Base-by-base conservation (phyloP, 1,284 basidiomycete genomes). In the Earliella scabrosa region DNA sequence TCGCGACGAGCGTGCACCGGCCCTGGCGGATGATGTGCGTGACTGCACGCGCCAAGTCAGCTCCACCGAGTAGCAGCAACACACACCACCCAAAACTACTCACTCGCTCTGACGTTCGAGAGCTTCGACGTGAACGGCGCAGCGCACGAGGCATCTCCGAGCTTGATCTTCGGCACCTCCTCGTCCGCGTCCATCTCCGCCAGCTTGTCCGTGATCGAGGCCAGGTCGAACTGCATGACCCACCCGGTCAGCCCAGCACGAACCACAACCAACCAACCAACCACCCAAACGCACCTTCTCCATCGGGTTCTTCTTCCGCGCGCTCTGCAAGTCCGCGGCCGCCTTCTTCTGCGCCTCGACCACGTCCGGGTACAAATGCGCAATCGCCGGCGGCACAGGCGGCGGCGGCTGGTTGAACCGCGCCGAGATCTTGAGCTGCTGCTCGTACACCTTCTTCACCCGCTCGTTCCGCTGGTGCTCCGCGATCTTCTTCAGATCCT, bases 91-190 rank as follows among this genome's bases (percentile, higher is more conserved):
- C 16, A 10, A 1, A 10, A 1, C 4, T 7, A 82, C 92, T 66
- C 67, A 95, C 92, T 93, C 39, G 95, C 94, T 63, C 90, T 83
- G 54, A 98, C 96, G 69, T 97, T 95, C 21, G 92, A 92, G 41
- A 98, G 75, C 73, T 98, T 98, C 9, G 94, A 97, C 0, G 95
- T 98, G 78, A 98, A 98, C 0, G 96, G 95, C 1, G 95, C 95
- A 11, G 95, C 95, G 68, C 95, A 97, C 4, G 93, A 97, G 0
- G 95, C 95, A 71, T 98, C 95, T 29, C 95, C 95, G 26, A 98
- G 87, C 75, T 98, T 98, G 75, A 98, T 98, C 76, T 96, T 93
- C 7, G 95, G 95, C 0, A 95, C 88, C 26, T 97, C 95, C 27
- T 91, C 87, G 23, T 97, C 95, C 11, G 90, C 91, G 49, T 97